phyloP scores from a whole-genome alignment of 2,329 filamentous ascomycete genomes.

The Aspergillus hiratsukae region DNA sequence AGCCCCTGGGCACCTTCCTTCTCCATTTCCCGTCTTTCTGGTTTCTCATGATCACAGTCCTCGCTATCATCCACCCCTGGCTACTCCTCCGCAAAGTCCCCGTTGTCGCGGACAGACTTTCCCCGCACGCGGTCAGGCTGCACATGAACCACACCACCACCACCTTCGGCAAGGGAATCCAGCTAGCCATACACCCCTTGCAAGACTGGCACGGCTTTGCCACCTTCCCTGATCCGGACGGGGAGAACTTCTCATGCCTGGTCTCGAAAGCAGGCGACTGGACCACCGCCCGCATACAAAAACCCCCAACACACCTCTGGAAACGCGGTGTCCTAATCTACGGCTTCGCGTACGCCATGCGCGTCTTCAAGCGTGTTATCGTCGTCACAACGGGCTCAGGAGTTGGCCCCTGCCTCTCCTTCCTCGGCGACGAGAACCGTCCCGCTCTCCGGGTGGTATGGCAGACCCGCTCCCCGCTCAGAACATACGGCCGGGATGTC shows the following conservation, averaged over 20 bases:
- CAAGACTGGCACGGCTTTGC: slow-evolving; percentile 74
- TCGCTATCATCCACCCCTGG: slow-evolving; percentile 69
- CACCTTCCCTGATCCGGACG: slow-evolving; percentile 59
- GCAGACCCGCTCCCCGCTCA: slow-evolving; percentile 59
- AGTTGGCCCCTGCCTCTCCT: slow-evolving; percentile 64
- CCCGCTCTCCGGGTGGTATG: slow-evolving; percentile 59
- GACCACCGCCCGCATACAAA: slow-evolving; percentile 61
- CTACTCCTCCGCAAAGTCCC: slow-evolving; percentile 62
- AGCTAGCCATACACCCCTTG: slow-evolving; percentile 60
- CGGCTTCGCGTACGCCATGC: slow-evolving; percentile 64
- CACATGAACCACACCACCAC: slow-evolving; percentile 63
- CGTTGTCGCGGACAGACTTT: slow-evolving; percentile 64
- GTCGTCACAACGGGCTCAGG: slow-evolving; percentile 69
- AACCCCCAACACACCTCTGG: slow-evolving; percentile 61
- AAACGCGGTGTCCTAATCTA: slow-evolving; percentile 63
- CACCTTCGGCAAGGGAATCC: slow-evolving; percentile 53
- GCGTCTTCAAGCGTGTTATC: slow-evolving; percentile 61
- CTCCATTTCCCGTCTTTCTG: slow-evolving; percentile 57
- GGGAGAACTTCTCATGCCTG: slow-evolving; percentile 61
- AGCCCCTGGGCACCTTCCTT: slow-evolving; percentile 37
- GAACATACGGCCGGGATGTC: slow-evolving; percentile 59
- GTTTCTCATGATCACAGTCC: slow-evolving; percentile 61
- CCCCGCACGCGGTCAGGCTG: slow-evolving; percentile 66
- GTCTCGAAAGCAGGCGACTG: slow-evolving; percentile 73
- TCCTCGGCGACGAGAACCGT: slow-evolving; percentile 48